A percentile compares a stretch with the other conserved stretches of the same genome.
phyloP scores from a whole-genome alignment of 495 filamentous ascomycete species.

The Penicillium odoratum region DNA sequence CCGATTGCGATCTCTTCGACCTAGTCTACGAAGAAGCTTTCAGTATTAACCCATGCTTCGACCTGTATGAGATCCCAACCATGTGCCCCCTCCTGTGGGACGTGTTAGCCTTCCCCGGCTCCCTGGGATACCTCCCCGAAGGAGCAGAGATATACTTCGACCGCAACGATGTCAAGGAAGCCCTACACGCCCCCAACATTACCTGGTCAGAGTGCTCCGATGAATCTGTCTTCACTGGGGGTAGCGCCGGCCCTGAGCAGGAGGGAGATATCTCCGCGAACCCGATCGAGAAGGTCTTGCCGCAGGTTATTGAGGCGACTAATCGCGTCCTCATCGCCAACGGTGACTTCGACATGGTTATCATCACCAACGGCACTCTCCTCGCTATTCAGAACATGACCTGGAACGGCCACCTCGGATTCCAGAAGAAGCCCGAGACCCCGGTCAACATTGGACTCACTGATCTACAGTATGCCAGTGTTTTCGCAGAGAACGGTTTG shows the following conservation, averaged over 20 bases:
- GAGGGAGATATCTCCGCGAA: constrained; percentile 44
- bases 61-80: constrained; percentile 55
- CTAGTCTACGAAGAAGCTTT: constrained; percentile 47
- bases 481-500: constrained; percentile 33
- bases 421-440: constrained; percentile 43
- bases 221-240: constrained; percentile 46
- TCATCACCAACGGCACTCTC: constrained; percentile 62
- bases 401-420: constrained; percentile 64
- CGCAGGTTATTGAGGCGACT: constrained; percentile 61
- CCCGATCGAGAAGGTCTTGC: constrained; percentile 51
- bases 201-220: constrained; percentile 45
- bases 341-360: constrained; percentile 60
- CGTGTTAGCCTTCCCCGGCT: constrained; percentile 48
- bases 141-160: constrained; percentile 58
- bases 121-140: constrained; percentile 37
- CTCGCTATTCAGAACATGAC: constrained; percentile 69
- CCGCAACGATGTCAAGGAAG: constrained; percentile 55
- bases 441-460: constrained; percentile 40
- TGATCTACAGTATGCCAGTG: constrained; percentile 35
- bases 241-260: constrained; percentile 32
- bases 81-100: constrained; percentile 48
- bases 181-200: constrained; percentile 55
- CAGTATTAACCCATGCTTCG: constrained; percentile 60
- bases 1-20: constrained; percentile 54
- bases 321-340: constrained; percentile 61